Percentiles rank a stretch among this genome's conserved stretches.
Evolutionary conservation across 2,329 filamentous ascomycete genomes (phyloP).

Genomic region (Hypoxylon sp.): DNA sequence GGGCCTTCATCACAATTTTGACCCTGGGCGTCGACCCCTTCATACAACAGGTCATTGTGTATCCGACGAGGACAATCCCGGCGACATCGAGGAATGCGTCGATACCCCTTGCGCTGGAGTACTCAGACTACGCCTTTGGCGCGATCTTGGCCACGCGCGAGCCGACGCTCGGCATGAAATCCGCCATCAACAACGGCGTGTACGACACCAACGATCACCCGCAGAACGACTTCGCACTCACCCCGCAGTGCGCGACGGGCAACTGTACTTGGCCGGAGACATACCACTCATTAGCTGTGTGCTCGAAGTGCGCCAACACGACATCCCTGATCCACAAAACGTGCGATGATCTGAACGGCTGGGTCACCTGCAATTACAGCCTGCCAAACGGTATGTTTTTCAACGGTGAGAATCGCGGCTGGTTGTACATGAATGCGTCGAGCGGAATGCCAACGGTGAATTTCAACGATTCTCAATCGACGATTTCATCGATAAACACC

Average conservation of each 20-base stretch:
- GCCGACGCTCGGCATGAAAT: conserved; percentile 8
- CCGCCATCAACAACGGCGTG: conserved; percentile 7
- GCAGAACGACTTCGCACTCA: conserved; percentile 8
- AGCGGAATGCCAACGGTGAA: neutral
- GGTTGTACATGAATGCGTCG: conserved; percentile 4
- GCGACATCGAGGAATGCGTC: conserved; percentile 2
- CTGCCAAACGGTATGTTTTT: conserved; percentile 5
- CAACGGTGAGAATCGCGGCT: neutral
- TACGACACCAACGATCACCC: conserved; percentile 5
- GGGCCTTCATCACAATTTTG: conserved; percentile 39
- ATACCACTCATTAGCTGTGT: conserved; percentile 2
- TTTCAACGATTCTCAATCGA: conserved; percentile 8
- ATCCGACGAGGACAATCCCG: conserved; percentile 22
- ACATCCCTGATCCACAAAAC: neutral
- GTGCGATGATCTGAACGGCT: neutral
- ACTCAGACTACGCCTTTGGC: conserved; percentile 5
- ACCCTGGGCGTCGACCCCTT: conserved; percentile 35
- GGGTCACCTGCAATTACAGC: neutral
- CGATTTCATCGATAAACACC: neutral
- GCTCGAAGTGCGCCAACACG: conserved; percentile 6
- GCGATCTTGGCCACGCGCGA: neutral
- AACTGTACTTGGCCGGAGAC: conserved; percentile 6
- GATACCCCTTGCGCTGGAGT: conserved; percentile 3
- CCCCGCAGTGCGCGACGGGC: conserved; percentile 1
- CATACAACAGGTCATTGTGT: conserved; percentile 39